Conservation (phyloP, 179 eudicot genomes). For the Heliamphora pulchella region DNA sequence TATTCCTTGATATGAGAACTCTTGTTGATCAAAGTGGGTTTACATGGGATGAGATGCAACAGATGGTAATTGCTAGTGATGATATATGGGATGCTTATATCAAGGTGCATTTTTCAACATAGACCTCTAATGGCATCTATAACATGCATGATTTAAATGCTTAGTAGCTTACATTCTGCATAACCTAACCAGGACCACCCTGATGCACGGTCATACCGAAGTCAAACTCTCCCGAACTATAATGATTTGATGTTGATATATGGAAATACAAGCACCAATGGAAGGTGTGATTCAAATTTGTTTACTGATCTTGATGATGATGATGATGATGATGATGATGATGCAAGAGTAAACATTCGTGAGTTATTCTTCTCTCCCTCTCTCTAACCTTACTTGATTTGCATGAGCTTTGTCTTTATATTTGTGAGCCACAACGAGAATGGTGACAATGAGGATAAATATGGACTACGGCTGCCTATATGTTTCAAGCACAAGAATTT, state of each 20-base stretch:
- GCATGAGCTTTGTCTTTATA: background rate
- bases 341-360: background rate
- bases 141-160: background rate
- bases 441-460: background rate
- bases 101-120: conserved; percentile 8
- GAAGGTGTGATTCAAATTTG: background rate
- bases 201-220: background rate
- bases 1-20: conserved; percentile 10
- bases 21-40: conserved; percentile 16
- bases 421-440: background rate
- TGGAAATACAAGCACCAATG: conserved; percentile 4
- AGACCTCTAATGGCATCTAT: background rate
- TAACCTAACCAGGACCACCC: conserved; percentile 11
- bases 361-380: background rate
- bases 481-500: background rate
- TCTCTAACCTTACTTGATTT: background rate
- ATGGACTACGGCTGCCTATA: background rate
- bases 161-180: background rate
- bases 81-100: conserved; percentile 14
- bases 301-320: background rate
- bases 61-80: conserved; percentile 17
- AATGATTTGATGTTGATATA: conserved; percentile 15
- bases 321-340: background rate
- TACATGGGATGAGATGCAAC: conserved; percentile 17
- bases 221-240: conserved; percentile 14